Evolutionary conservation across 495 filamentous ascomycete genomes (phyloP), one percentile per base, ranked within the genome.

Genomic region (Lindgomyces ingoldianus): DNA sequence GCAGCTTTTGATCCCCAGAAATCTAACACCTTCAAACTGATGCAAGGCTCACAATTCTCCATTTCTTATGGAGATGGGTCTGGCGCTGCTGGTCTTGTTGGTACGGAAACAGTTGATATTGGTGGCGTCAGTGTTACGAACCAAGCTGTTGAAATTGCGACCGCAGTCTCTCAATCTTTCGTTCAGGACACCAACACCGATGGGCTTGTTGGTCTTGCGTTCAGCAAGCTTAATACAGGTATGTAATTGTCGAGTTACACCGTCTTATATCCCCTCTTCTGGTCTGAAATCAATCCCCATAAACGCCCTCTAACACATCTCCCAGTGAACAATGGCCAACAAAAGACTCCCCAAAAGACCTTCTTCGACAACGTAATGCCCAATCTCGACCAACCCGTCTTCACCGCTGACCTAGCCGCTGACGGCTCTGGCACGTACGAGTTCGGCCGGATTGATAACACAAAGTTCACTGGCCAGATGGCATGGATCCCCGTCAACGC

Each of bases 201-300:
- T 69, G 91, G 91, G n/a, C 80, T 96, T 2, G 77, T 94, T 24
- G 91, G 91, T 26, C 82, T 94, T 22, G 89, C 84, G 16, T 96
- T 92, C 74, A 85, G 82, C 65, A 79, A 76, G 19, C 81, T 93
- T 75, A 96, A 92, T 78, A 75, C 69, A n/a, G 68, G 70, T 72
- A 49, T 1, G 57, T 59, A n/a, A n/a, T n/a, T n/a, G n/a, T n/a
- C n/a, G n/a, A n/a, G n/a, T n/a, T n/a, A n/a, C n/a, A n/a, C n/a
- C n/a, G n/a, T n/a, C n/a, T n/a, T n/a, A n/a, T n/a, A n/a, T n/a
- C n/a, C n/a, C 22, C 46, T 33, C 14, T 30, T 19, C 16, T 58
- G 27, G 12, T 41, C 19, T 22, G 26, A 24, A 4, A 10, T 33
- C 10, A 9, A 1, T 18, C 33, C 33, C 6, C 21, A 6, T 12